Conservation (phyloP, 805 yeast genomes). For the Sungouiozyma ichnusensis region DNA sequence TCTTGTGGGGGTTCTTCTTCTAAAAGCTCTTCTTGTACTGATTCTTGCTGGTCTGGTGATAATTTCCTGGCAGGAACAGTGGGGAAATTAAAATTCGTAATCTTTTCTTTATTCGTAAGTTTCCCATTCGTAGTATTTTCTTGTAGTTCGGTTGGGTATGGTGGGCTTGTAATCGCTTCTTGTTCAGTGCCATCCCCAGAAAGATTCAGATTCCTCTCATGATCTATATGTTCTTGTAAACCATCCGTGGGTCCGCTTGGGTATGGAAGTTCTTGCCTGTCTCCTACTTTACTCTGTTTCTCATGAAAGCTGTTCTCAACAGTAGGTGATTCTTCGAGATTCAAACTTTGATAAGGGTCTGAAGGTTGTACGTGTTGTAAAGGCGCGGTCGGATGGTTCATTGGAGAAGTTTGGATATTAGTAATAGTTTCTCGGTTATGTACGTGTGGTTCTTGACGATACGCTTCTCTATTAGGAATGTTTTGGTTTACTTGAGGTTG, state of each 20-base stretch:
- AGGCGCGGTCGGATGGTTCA: no score
- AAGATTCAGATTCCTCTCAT: neutral
- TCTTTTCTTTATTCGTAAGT: conserved; percentile 8
- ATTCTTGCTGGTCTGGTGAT: conserved; percentile 2
- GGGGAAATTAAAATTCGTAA: conserved; percentile 33
- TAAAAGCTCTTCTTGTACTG: conserved; percentile 8
- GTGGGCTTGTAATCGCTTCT: neutral
- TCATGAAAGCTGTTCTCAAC: neutral
- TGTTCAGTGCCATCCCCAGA: neutral
- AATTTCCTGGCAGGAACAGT: conserved; percentile 31
- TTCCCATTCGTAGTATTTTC: neutral
- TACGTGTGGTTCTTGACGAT: neutral
- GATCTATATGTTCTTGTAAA: neutral
- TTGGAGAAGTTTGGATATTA: no score
- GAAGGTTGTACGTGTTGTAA: no score
- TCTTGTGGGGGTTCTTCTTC: conserved; percentile 12
- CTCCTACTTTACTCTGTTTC: conserved; percentile 15
- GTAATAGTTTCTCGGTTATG: no score
- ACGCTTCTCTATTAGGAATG: no score
- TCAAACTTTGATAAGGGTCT: neutral
- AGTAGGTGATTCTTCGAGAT: neutral
- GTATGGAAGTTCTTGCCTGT: conserved; percentile 19
- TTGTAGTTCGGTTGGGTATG: neutral
- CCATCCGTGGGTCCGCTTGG: conserved; percentile 10
- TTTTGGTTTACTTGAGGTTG: no score